These are phyloP conservation scores for Aspergillus fijiensis DNA, from an alignment of 2,329 filamentous ascomycete species.

Conservation along the genomic window DNA sequence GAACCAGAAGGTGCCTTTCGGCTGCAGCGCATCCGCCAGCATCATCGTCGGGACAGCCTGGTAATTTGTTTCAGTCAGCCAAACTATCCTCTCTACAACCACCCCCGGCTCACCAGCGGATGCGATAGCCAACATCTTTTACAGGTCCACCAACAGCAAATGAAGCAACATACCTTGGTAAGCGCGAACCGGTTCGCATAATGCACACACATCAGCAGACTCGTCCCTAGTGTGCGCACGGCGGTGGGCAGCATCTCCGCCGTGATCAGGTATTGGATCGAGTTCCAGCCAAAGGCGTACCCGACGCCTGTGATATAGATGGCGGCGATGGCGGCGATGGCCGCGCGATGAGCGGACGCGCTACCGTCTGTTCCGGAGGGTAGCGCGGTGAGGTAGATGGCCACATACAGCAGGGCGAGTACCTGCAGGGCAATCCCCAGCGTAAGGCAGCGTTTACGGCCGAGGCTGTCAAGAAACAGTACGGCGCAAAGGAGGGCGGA, in stretches of 20 bases:
- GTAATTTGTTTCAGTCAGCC: background rate
- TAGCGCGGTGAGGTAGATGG: constrained; percentile 47
- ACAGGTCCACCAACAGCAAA: no score
- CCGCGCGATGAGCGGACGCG: constrained; percentile 15
- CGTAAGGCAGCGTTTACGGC: constrained; percentile 60
- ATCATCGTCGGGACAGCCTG: constrained; percentile 22
- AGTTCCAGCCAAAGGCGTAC: constrained; percentile 52
- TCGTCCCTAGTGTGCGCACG: constrained; percentile 44
- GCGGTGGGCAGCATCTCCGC: constrained; percentile 48
- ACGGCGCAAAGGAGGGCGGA: constrained; percentile 67
- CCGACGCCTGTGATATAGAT: constrained; percentile 48
- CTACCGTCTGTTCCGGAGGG: constrained; percentile 28
- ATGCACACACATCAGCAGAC: constrained; percentile 48
- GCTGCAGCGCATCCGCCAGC: constrained; percentile 39
- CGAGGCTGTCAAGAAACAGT: constrained; percentile 73
- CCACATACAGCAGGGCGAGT: constrained; percentile 57
- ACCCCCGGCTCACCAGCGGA: no score
- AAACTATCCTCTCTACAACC: background rate
- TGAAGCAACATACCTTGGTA: constrained; percentile 29
- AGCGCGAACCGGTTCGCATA: constrained; percentile 39
- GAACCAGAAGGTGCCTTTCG: constrained; percentile 71
- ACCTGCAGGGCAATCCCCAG: constrained; percentile 51
- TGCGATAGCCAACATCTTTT: constrained; percentile 39
- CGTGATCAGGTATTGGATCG: constrained; percentile 48
- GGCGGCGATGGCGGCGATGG: constrained; percentile 42